Evolutionary conservation across 768 basidiomycete genomes (phyloP), one percentile per base, ranked within the genome.

Genomic region (Tricholoma sp.): DNA sequence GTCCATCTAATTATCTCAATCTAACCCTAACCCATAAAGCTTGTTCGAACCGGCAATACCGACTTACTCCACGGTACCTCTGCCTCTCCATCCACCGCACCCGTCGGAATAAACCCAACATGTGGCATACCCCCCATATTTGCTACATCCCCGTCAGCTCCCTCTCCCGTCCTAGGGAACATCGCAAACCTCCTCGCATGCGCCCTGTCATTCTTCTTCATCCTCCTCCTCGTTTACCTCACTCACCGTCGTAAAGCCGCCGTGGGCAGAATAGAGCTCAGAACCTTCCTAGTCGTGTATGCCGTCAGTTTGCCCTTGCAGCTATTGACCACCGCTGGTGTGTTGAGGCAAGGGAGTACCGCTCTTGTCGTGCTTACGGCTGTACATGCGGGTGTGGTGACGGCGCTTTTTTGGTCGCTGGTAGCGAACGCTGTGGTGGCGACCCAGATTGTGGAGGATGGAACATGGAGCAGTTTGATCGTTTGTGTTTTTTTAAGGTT

Each of bases 391-490:
- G 94, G 86, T 3, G 59, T 86, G 15, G 82, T 94, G 44, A 85
- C 83, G 3, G 80, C 86, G 3, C 72, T 93, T 4, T 95, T 94
- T 67, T 94, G 92, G 89, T 65, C 80, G 6, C 72, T 93, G 60
- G 74, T 91, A 52, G 90, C 79, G 32, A 92, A 90, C 70, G 89
- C 79, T 8, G 71, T 92, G 57, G 80, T 94, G 18, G 84, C 87
- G 34, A 90, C 88, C n/a, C 96, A 98, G 71, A 67, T 94, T 50
- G 89, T 98, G 54, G 96, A 98, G 68, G 96, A 91, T 65, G 96
- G 94, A 6, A 91, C 91, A 0, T 73, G 85, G 33, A 81, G 81
- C 61, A 82, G 86, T 57, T 59, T 90, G 49, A 72, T 88, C 53
- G 88, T 90, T 53, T 62, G 80, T 80, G 17, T 37, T n/a, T 36